Evolutionary conservation across 345 rosid genomes (phyloP), one percentile per base, ranked within the genome.

Genomic region (Punica granatum): DNA sequence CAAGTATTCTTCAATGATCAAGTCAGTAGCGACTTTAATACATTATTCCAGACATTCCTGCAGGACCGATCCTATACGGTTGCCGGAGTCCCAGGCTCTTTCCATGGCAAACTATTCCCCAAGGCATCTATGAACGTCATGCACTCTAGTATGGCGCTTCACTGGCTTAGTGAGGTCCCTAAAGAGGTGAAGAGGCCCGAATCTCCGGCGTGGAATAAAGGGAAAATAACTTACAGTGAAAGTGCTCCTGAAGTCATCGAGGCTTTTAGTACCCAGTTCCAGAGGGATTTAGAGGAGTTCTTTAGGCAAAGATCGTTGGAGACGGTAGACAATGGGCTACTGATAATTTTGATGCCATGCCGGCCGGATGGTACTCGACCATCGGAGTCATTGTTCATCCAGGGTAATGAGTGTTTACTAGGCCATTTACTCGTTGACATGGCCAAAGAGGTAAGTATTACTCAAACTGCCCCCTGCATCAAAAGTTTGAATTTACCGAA

Each of bases 1-100:
- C 82, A 72, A 69, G 87, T 76, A 37, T 83, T 74, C 70, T 79
- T 85, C 54, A 81, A 76, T 56, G 87, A 85, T 66, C 81, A 77
- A 32, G 4, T 60, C 9, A 67, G 32, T 16, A 81, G 77, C 63
- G 86, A 85, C 71, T 85, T 79, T 73, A 81, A 85, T 70, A 69
- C 90, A 13, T 82, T 82, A 62, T 82, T 82, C 69, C 58, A 58
- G 34, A 58, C 60, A 65, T 80, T 75, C 68, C 81, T 81, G 1
- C 58, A 64, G 3, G 42, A 74, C 28, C 70, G 70, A 2, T 71
- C 63, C 31, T 78, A 78, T 61, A 58, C 51, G 51, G 74, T 68
- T 2, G 76, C 70, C 21, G 83, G 78, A 35, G 80, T 74, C 26
- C 79, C 77, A 5, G 87, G 84, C 19, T 76, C 83, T 5, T 83